Evolutionary conservation across 2,329 filamentous ascomycete species (phyloP).

Genomic region (Leptographium wingfieldii): DNA sequence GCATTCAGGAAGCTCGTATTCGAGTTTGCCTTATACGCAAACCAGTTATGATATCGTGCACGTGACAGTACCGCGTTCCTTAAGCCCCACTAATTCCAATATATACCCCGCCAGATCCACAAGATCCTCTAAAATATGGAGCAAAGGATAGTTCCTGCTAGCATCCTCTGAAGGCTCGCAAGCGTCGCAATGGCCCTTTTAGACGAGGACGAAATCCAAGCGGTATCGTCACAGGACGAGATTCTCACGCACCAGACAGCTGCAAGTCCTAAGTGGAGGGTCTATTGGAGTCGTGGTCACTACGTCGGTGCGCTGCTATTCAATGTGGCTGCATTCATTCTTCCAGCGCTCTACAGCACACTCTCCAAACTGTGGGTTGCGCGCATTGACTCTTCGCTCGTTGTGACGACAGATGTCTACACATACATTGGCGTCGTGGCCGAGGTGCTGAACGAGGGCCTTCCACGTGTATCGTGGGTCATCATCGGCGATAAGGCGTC

Average conservation of each 20-base stretch:
- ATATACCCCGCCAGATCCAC: not conserved
- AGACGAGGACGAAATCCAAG: not conserved
- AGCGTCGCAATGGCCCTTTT: not conserved
- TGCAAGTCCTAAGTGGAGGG: not conserved
- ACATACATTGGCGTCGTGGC: conserved; percentile 56
- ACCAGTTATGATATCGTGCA: no score
- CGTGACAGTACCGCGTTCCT: no score
- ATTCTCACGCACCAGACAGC: not conserved
- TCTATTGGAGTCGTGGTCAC: conserved; percentile 10
- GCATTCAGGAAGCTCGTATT: no score
- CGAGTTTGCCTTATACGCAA: no score
- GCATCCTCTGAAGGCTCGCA: not conserved
- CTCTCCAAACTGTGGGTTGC: conserved; percentile 61
- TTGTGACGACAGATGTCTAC: conserved; percentile 53
- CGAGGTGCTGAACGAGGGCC: conserved; percentile 60
- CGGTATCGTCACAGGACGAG: not conserved
- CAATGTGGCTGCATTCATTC: conserved; percentile 48
- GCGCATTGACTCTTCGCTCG: conserved; percentile 48
- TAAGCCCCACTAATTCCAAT: not conserved
- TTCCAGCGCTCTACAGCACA: conserved; percentile 55
- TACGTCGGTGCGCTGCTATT: conserved; percentile 48
- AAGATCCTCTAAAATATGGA: not conserved
- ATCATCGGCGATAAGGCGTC: conserved; percentile 53
- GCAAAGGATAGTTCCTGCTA: not conserved
- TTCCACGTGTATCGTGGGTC: conserved; percentile 55